A percentile compares a stretch with the other conserved stretches of the same genome.
Conservation (phyloP, 1,139 yeast species). For the Candida sp. region DNA sequence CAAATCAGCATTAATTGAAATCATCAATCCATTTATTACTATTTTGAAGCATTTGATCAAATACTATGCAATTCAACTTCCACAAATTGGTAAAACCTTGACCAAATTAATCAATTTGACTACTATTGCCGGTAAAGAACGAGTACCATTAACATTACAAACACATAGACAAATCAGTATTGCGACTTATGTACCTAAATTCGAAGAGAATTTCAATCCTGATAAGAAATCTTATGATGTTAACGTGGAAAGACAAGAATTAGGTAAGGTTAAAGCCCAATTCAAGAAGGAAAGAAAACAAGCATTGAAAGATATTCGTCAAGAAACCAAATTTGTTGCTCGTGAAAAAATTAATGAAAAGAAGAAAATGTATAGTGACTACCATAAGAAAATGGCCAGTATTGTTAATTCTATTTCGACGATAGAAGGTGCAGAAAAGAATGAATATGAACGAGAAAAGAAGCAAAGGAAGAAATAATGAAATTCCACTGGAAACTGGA, state of each 20-base stretch:
- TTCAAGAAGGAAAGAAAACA: conserved; percentile 90
- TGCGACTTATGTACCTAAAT: conserved; percentile 84
- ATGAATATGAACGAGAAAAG: conserved; percentile 85
- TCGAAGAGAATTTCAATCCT: conserved; percentile 94
- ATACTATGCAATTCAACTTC: conserved; percentile 25
- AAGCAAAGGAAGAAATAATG: conserved; percentile 43
- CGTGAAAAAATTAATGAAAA: conserved; percentile 80
- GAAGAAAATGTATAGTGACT: conserved; percentile 70
- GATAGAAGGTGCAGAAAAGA: conserved; percentile 92
- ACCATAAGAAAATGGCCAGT: conserved; percentile 86
- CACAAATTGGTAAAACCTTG: conserved; percentile 34
- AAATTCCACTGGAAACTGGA: too few relatives aligned
- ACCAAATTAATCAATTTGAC: conserved; percentile 48
- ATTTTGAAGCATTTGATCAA: conserved; percentile 36
- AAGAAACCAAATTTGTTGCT: conserved; percentile 83
- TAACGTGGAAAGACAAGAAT: conserved; percentile 76
- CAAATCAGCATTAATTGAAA: conserved; percentile 58
- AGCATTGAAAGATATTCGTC: conserved; percentile 85
- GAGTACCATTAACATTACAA: conserved; percentile 80
- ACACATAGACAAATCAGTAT: conserved; percentile 84
- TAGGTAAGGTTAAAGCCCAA: conserved; percentile 77
- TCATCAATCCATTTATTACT: conserved; percentile 30
- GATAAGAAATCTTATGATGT: conserved; percentile 91
- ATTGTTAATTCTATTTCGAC: conserved; percentile 85
- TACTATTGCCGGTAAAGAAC: conserved; percentile 37